Conservation (phyloP, 768 basidiomycete genomes). For the Candolleomyces eurysporus region DNA sequence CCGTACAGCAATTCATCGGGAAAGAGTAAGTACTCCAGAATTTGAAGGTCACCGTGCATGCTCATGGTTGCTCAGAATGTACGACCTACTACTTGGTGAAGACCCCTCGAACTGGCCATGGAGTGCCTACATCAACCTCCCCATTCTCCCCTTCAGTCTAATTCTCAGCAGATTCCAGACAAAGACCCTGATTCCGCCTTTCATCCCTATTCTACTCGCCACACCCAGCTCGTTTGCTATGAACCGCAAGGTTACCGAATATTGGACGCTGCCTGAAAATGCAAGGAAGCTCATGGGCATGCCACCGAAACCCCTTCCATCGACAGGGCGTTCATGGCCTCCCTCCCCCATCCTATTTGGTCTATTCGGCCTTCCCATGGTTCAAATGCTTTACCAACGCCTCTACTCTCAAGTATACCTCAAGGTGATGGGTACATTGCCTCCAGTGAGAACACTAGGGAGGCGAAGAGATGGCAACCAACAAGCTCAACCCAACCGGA, state of each 20-base stretch:
- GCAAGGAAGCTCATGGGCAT: slow-evolving; percentile 29
- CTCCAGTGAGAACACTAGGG: slow-evolving; percentile 18
- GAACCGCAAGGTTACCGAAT: slow-evolving; percentile 27
- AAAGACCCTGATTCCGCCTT: slow-evolving; percentile 29
- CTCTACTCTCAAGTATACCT: slow-evolving; percentile 38
- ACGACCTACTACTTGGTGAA: slow-evolving; percentile 59
- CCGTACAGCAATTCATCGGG: slow-evolving; percentile 67
- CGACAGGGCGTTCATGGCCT: slow-evolving; percentile 40
- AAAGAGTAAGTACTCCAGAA: slow-evolving; percentile 44
- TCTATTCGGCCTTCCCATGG: slow-evolving; percentile 48
- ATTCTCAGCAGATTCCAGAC: slow-evolving; percentile 54
- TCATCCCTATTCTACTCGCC: slow-evolving; percentile 45
- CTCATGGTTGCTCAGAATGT: slow-evolving; percentile 44
- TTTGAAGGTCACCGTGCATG: background rate
- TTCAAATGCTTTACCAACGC: slow-evolving; percentile 42
- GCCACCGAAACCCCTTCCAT: background rate
- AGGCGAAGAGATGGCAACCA: slow-evolving; percentile 17
- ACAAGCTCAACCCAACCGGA: slow-evolving; percentile 19
- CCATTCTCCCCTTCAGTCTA: slow-evolving; percentile 66
- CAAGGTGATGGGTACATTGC: slow-evolving; percentile 41
- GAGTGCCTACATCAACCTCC: slow-evolving; percentile 74
- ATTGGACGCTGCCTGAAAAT: slow-evolving; percentile 32
- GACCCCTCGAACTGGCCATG: slow-evolving; percentile 75
- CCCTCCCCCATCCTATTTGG: slow-evolving; percentile 60
- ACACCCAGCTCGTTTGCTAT: slow-evolving; percentile 40